Evolutionary conservation across 805 yeast genomes (phyloP).

Genomic region (Danielia oregonensis): DNA sequence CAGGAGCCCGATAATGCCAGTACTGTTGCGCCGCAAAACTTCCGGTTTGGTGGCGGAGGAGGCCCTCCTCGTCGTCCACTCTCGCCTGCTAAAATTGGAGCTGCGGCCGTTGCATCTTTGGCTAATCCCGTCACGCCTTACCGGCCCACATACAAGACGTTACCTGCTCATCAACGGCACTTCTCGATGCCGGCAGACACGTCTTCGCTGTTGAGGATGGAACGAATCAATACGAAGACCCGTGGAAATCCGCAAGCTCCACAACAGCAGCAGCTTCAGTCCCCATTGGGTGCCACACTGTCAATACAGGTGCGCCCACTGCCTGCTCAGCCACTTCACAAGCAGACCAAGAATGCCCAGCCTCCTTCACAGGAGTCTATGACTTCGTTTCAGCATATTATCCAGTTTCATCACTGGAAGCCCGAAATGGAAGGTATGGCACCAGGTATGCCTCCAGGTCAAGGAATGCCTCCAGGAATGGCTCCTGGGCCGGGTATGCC

Average conservation of each 20-base stretch:
- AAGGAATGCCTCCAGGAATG: slow-evolving; percentile 1
- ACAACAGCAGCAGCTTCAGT: slow-evolving; percentile 6
- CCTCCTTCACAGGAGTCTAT: slow-evolving; percentile 41
- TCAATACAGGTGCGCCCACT: slow-evolving; percentile 40
- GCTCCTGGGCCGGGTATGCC: slow-evolving; percentile 1
- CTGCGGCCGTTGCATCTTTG: slow-evolving; percentile 59
- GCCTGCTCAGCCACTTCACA: slow-evolving; percentile 40
- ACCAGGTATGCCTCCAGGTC: slow-evolving; percentile 18
- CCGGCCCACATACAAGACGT: slow-evolving; percentile 18
- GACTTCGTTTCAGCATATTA: slow-evolving; percentile 47
- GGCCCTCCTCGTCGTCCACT: slow-evolving; percentile 37
- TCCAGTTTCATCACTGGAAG: slow-evolving; percentile 58
- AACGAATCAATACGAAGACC: slow-evolving; percentile 4
- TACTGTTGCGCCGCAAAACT: slow-evolving; percentile 32
- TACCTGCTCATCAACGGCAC: slow-evolving; percentile 36
- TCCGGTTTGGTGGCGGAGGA: slow-evolving; percentile 32
- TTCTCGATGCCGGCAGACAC: slow-evolving; percentile 39
- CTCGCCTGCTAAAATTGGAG: slow-evolving; percentile 72
- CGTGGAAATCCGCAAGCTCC: no score
- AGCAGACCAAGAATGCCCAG: slow-evolving; percentile 25
- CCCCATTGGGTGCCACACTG: slow-evolving; percentile 26
- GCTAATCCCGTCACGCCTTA: slow-evolving; percentile 36
- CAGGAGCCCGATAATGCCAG: slow-evolving; percentile 25
- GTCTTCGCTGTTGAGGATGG: slow-evolving; percentile 3
- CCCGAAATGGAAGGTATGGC: slow-evolving; percentile 29